Conservation (phyloP, 2,329 filamentous ascomycete species). For the Calonectria fujianensis region DNA sequence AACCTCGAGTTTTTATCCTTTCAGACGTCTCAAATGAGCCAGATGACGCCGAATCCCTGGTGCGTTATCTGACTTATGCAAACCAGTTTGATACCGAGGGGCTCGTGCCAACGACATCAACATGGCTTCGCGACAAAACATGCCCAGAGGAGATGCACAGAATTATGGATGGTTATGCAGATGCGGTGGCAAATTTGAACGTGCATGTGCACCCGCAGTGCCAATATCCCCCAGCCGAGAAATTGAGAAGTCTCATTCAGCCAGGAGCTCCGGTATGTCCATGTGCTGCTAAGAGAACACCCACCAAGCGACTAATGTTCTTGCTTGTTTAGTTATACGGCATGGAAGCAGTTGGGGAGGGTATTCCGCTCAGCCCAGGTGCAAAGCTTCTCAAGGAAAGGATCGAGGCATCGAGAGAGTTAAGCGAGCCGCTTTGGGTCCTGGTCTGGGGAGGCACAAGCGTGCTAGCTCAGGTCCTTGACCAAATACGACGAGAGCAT, state of each 20-base stretch:
- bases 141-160: slow-evolving; percentile 63
- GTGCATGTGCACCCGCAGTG: slow-evolving; percentile 65
- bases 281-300: too few relatives aligned
- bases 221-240: slow-evolving; percentile 61
- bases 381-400: slow-evolving; percentile 61
- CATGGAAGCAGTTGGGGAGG: slow-evolving; percentile 55
- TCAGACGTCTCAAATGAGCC: slow-evolving; percentile 35
- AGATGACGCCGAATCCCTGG: slow-evolving; percentile 35
- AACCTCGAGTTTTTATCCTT: slow-evolving; percentile 30
- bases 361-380: slow-evolving; percentile 58
- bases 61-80: slow-evolving; percentile 30
- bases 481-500: slow-evolving; percentile 57
- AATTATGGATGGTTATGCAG: slow-evolving; percentile 64
- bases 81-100: slow-evolving; percentile 31
- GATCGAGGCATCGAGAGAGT: slow-evolving; percentile 48
- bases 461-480: slow-evolving; percentile 68
- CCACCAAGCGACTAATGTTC: background rate
- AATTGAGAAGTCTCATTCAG: slow-evolving; percentile 6
- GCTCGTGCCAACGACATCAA: slow-evolving; percentile 20
- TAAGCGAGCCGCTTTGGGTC: slow-evolving; percentile 55
- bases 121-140: slow-evolving; percentile 44
- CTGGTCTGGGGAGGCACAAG: slow-evolving; percentile 73
- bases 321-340: slow-evolving; percentile 50
- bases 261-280: background rate
- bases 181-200: slow-evolving; percentile 67